A percentile compares a stretch with the other conserved stretches of the same genome.
phyloP scores from a whole-genome alignment of 2,329 filamentous ascomycete species.

The Diplodia scrobiculata region DNA sequence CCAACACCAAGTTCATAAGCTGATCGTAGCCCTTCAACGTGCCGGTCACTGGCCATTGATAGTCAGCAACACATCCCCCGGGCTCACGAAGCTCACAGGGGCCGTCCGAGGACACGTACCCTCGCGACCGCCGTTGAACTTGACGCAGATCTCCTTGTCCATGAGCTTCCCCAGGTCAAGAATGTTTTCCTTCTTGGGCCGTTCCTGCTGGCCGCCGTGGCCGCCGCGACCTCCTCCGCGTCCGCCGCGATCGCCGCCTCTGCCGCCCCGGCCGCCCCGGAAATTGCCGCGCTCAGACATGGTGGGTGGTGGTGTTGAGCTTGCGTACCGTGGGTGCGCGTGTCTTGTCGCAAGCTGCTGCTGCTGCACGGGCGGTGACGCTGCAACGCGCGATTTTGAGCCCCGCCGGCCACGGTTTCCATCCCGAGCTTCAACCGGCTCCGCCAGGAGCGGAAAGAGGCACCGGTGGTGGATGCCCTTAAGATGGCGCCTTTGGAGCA shows the following conservation, averaged over 20 bases:
- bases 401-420: not conserved
- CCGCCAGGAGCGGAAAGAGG: slow-evolving; percentile 15
- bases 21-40: slow-evolving; percentile 94
- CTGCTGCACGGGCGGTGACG: slow-evolving; percentile 26
- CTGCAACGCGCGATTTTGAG: slow-evolving; percentile 9
- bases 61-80: slow-evolving; percentile 17
- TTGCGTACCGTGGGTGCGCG: slow-evolving; percentile 2
- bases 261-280: slow-evolving; percentile 46
- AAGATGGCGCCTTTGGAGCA: not conserved
- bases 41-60: slow-evolving; percentile 68
- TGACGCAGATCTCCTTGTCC: slow-evolving; percentile 93
- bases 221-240: slow-evolving; percentile 34
- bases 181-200: slow-evolving; percentile 98
- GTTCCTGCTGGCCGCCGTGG: slow-evolving; percentile 56
- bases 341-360: slow-evolving; percentile 16
- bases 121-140: slow-evolving; percentile 93
- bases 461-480: not conserved
- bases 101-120: slow-evolving; percentile 55
- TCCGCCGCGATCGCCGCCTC: slow-evolving; percentile 36
- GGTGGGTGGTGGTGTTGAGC: slow-evolving; percentile 19
- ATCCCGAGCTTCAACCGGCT: not conserved
- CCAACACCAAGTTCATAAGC: slow-evolving; percentile 95
- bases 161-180: slow-evolving; percentile 93
- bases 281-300: slow-evolving; percentile 62
- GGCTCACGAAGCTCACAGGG: slow-evolving; percentile 2